A percentile compares a stretch with the other conserved stretches of the same genome.
phyloP scores from a whole-genome alignment of 2,329 filamentous ascomycete species.

The Chrysoporthe puriensis region DNA sequence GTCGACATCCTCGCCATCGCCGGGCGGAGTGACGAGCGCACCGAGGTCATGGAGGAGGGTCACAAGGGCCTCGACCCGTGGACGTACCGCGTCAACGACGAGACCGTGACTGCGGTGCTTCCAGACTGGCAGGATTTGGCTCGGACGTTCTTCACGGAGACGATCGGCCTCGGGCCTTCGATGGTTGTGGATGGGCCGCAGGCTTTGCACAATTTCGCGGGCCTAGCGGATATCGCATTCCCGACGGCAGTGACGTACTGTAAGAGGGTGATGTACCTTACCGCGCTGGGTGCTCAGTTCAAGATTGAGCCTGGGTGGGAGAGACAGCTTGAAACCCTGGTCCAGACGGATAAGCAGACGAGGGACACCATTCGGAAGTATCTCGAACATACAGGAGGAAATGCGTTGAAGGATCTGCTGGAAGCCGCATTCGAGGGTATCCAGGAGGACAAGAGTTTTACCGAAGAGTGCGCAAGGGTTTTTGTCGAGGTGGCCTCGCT shows the following conservation, averaged over 20 bases:
- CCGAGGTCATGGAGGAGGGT: slow-evolving; percentile 88
- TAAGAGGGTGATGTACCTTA: slow-evolving; percentile 55
- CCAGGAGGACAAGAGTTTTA: slow-evolving; percentile 46
- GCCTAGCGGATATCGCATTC: slow-evolving; percentile 59
- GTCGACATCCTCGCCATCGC: slow-evolving; percentile 83
- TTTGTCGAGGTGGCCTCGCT: slow-evolving; percentile 59
- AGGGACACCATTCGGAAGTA: slow-evolving; percentile 62
- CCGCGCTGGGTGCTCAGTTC: slow-evolving; percentile 49
- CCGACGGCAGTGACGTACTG: slow-evolving; percentile 72
- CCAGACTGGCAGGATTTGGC: slow-evolving; percentile 59
- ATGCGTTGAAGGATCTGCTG: slow-evolving; percentile 50
- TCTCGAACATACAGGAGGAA: slow-evolving; percentile 46
- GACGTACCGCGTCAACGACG: slow-evolving; percentile 52
- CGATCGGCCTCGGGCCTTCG: slow-evolving; percentile 36
- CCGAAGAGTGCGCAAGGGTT: slow-evolving; percentile 53
- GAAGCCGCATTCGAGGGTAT: slow-evolving; percentile 62
- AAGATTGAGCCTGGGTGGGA: slow-evolving; percentile 83
- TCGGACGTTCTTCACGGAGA: slow-evolving; percentile 50
- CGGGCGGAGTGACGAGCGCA: slow-evolving; percentile 67
- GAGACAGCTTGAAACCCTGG: slow-evolving; percentile 71
- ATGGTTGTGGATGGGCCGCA: slow-evolving; percentile 46
- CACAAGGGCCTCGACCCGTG: slow-evolving; percentile 80
- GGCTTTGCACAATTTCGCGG: slow-evolving; percentile 51
- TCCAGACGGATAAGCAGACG: slow-evolving; percentile 70
- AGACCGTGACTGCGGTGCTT: slow-evolving; percentile 42